Evolutionary conservation across 345 rosid species (phyloP).

Genomic region (Citrus cavaleriei): DNA sequence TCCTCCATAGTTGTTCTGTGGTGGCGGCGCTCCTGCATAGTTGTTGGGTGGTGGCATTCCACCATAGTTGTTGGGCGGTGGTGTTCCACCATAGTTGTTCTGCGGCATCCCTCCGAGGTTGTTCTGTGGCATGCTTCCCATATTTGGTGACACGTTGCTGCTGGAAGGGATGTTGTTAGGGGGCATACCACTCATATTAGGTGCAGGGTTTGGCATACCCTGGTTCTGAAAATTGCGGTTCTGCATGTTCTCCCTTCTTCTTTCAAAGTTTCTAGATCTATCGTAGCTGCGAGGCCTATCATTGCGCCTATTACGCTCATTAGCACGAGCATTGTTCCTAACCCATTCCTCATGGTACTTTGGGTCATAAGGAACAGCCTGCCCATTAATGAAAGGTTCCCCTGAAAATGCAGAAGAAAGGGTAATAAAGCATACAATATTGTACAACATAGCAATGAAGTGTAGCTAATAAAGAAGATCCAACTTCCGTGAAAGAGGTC

Average conservation of each 20-base stretch:
- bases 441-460: neutral
- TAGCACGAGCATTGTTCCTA: constrained; percentile 85
- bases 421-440: neutral
- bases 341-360: constrained; percentile 98
- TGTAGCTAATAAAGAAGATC: neutral
- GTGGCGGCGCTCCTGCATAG: constrained; percentile 9
- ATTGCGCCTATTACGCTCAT: constrained; percentile 82
- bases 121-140: constrained; percentile 22
- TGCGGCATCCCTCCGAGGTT: constrained; percentile 18
- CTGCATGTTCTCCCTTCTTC: constrained; percentile 83
- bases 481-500: neutral
- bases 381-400: constrained; percentile 91
- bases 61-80: constrained; percentile 11
- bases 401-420: constrained; percentile 35
- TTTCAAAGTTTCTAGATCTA: constrained; percentile 79
- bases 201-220: constrained; percentile 36
- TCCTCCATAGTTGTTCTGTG: constrained; percentile 14
- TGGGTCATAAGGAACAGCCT: constrained; percentile 94
- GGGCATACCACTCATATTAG: constrained; percentile 13
- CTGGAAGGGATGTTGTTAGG: constrained; percentile 6
- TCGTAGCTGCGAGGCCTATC: constrained; percentile 75
- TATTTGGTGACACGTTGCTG: constrained; percentile 17
- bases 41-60: constrained; percentile 18
- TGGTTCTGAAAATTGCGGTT: constrained; percentile 20
- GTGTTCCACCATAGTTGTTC: constrained; percentile 17